Base-by-base conservation (phyloP, 495 filamentous ascomycete genomes). In the Penicillium pulvis region DNA sequence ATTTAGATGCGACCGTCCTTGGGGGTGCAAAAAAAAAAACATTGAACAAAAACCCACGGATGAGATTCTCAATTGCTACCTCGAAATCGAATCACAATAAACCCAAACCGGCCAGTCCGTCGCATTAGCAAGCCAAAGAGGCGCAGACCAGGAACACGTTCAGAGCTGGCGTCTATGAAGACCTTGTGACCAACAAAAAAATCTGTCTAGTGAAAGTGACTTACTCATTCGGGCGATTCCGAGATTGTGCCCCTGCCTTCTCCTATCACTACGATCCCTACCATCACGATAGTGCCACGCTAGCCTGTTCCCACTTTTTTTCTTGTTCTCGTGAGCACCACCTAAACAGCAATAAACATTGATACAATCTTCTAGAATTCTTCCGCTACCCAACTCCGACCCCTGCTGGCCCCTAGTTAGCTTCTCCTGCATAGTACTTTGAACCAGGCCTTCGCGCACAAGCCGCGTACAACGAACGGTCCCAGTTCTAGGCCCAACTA, bases 181-280 rank as follows among this genome's bases (percentile, higher is more conserved):
- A 33, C 24, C 61, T 30, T 60, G 57, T 64, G 57, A 64, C 57
- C 57, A 54, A 33, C 53, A 57, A 55, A 12, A 12, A 23, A 23
- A 44, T 56, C 47, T 24, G 20, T 24, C 26, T 30, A 45, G 45
- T 14, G 26, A 19, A 53, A 20, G 6, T 51, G 41, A 14, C 58
- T 67, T 69, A 47, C 64, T 53, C 35, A 33, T 58, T 67, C 44
- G 41, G 67, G 67, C 43, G 56, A 67, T 57, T 56, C 62, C 62
- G 62, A 65, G 48, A 28, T 16, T 41, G n/a, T n/a, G 33, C 16
- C 39, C 16, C 39, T 17, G 14, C 39, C 39, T 16, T 14, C 42
- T 31, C 1, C 28, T 26, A 48, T 28, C 28, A 33, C 61, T 36
- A 33, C 61, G 26, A 33, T 33, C 31, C 31, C 31, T 36, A 36